Percentiles rank a stretch among this genome's conserved stretches.
Conservation (phyloP, 108 stramenopile species). For the Mediolabrus comicus region DNA sequence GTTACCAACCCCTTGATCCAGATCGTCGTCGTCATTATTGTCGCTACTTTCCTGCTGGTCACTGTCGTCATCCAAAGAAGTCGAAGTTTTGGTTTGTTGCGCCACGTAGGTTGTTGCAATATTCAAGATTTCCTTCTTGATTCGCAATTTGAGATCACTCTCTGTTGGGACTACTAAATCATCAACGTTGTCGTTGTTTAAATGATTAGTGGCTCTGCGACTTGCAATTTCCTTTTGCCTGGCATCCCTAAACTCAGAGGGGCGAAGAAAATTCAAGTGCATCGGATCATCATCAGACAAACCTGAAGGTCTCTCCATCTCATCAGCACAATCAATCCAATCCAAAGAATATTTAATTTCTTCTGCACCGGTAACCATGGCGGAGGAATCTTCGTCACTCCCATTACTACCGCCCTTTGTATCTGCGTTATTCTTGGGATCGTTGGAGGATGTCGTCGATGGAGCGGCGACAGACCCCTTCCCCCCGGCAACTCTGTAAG, state of each 20-base stretch:
- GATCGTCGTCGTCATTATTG: background rate
- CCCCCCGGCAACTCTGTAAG: conserved; percentile 12
- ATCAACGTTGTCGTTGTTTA: background rate
- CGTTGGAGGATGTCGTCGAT: background rate
- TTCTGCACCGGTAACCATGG: background rate
- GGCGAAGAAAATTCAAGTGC: conserved; percentile 11
- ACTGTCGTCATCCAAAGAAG: background rate
- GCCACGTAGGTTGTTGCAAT: background rate
- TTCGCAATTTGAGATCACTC: background rate
- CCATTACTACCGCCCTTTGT: background rate
- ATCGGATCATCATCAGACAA: background rate
- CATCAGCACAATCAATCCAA: conserved; percentile 12
- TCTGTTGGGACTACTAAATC: background rate
- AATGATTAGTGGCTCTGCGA: background rate
- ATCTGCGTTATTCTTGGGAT: background rate
- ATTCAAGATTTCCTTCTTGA: background rate
- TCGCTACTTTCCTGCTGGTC: background rate
- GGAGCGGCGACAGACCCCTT: background rate
- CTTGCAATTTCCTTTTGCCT: conserved; percentile 5
- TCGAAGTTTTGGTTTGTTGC: background rate
- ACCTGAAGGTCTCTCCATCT: background rate
- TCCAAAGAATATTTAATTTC: conserved; percentile 4
- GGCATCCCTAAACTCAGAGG: background rate
- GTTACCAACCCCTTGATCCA: background rate
- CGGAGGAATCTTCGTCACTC: background rate